Base-by-base conservation (phyloP, 345 rosid species). In the Sisymbrium altissimum region DNA sequence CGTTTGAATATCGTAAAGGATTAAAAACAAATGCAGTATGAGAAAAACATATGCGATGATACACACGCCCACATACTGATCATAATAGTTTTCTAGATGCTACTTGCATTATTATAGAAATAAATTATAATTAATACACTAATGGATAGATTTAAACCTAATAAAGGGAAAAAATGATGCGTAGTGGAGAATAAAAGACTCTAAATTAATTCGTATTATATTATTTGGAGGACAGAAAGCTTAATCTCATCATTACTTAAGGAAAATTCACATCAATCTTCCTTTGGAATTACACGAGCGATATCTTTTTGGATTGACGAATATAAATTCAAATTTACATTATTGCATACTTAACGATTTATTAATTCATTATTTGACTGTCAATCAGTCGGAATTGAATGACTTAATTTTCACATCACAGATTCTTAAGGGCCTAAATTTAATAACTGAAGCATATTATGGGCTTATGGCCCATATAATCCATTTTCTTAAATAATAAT, bases 221-320 rank as follows among this genome's bases (percentile, higher is more conserved):
- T 70, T 58, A 36, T 12, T 57, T 71, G 23, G 54, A 48, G 71
- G 76, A 76, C 66, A 70, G 9, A 76, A 76, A 70, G 80, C 45
- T 64, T 48, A 39, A 49, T 71, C 30, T 53, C 71, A 77, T 77
- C 67, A 77, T 77, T 71, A 64, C 72, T 65, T 71, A 29, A 76
- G 71, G 67, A 77, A 64, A 57, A 64, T 15, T 29, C 67, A 64
- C 43, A 69, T 64, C 54, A 63, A 45, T 45, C 56, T 14, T 41
- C 64, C 67, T 64, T 71, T 57, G 52, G 45, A 59, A 45, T 45
- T 62, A 40, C 53, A 70, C 66, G 52, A 55, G 52, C 30, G 49
- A 55, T 56, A 27, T 10, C 46, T 45, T 61, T 46, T 44, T 58
- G 54, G 61, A 33, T 14, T 68, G 48, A 23, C 46, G 33, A 52